Percentiles rank a stretch among this genome's conserved stretches.
Evolutionary conservation across 805 yeast species (phyloP).

Genomic region (Candida anglica): DNA sequence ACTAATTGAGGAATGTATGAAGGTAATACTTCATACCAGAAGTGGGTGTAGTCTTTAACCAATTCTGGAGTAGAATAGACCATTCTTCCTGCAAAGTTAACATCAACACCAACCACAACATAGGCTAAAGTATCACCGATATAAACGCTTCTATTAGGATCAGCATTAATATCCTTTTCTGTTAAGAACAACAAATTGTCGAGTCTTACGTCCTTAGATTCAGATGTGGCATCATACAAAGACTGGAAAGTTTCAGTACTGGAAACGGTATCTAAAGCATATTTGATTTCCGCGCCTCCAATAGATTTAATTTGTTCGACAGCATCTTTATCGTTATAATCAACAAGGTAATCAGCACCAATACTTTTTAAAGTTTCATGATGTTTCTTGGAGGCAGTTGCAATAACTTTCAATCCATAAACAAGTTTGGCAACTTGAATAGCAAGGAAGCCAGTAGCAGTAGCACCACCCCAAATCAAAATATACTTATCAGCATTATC

Average conservation of each 20-base stretch:
- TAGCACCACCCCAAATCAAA: slow-evolving; percentile 36
- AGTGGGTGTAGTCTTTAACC: slow-evolving; percentile 7
- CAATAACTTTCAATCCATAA: slow-evolving; percentile 24
- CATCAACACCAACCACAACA: slow-evolving; percentile 8
- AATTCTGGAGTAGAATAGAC: neutral
- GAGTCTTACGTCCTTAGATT: slow-evolving; percentile 11
- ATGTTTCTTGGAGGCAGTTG: slow-evolving; percentile 24
- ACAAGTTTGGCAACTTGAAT: slow-evolving; percentile 28
- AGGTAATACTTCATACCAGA: slow-evolving; percentile 21
- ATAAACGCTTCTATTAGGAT: slow-evolving; percentile 7
- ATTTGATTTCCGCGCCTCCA: slow-evolving; percentile 16
- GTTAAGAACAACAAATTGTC: slow-evolving; percentile 17
- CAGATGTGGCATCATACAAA: slow-evolving; percentile 24
- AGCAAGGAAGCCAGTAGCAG: slow-evolving; percentile 27
- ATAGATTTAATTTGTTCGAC: slow-evolving; percentile 15
- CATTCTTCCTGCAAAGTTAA: neutral
- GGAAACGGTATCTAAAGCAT: slow-evolving; percentile 25
- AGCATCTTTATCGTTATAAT: slow-evolving; percentile 22
- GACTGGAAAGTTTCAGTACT: slow-evolving; percentile 17
- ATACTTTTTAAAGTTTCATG: slow-evolving; percentile 17
- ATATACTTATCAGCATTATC: slow-evolving; percentile 12
- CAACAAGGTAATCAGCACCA: slow-evolving; percentile 28
- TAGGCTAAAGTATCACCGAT: slow-evolving; percentile 12
- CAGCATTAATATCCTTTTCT: slow-evolving; percentile 7
- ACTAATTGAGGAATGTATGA: slow-evolving; percentile 10